Evolutionary conservation across 768 basidiomycete species (phyloP), one percentile per base, ranked within the genome.

Genomic region (Wakefieldia striispora): DNA sequence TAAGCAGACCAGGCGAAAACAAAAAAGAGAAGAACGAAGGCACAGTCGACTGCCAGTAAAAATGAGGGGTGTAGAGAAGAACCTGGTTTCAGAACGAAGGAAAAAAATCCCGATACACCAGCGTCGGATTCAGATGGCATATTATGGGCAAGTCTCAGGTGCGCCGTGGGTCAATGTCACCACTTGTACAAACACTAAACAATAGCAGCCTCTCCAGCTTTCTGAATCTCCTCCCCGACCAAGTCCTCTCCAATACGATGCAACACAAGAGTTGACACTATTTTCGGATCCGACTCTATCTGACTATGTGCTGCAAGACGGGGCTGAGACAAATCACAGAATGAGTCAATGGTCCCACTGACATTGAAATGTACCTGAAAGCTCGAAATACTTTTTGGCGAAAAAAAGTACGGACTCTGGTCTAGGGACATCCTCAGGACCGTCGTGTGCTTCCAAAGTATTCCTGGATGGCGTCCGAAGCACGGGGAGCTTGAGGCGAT

Each of bases 41-140:
- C 76, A 41, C 69, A 73, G 64, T 91, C 86, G 31, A 88, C 73
- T 8, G 79, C 68, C 52, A 82, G 64, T 1, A 88, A 75, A 63
- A 89, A 88, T 0, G 73, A 76, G 0, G 87, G 86, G 50, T 88
- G 69, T n/a, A 89, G 69, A 2, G 88, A 86, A 2, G 88, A 90
- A 20, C 89, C 88, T 10, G 90, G 88, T 42, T 72, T 77, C 13
- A 93, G 74, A 49, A 93, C 73, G 52, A 76, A 72, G 17, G 76
- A 67, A 51, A 88, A 64, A 59, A 86, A 78, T 10, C 51, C 60
- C 10, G 45, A 20, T 31, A 24, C 36, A 33, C 21, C 45, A n/a
- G 14, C 48, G 37, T 60, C 54, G n/a, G 47, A 40, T 41, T 59
- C 58, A 24, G 64, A 47, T 11, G 65, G 24, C 60, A 67, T 66